Evolutionary conservation across 2,329 filamentous ascomycete species (phyloP).

Genomic region (Bipolaris bicolor): DNA sequence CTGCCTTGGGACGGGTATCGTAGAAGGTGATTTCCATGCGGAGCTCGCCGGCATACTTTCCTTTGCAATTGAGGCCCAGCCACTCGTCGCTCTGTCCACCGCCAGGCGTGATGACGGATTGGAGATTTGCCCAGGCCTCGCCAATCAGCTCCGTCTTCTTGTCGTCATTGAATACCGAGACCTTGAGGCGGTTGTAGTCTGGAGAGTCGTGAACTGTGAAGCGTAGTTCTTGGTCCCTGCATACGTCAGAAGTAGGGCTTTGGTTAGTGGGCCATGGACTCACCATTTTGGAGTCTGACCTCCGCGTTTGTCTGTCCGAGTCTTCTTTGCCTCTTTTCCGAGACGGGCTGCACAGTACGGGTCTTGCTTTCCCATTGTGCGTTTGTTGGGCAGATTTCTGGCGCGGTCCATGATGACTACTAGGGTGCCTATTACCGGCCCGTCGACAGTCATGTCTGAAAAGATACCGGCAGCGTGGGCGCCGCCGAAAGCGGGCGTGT

Average conservation of each 20-base stretch:
- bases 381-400: slow-evolving; percentile 95
- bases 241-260: slow-evolving; percentile 22
- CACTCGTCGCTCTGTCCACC: slow-evolving; percentile 94
- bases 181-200: slow-evolving; percentile 94
- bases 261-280: slow-evolving; percentile 35
- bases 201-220: slow-evolving; percentile 96
- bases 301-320: slow-evolving; percentile 88
- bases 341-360: slow-evolving; percentile 93
- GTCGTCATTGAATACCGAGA: slow-evolving; percentile 97
- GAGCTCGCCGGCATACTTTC: slow-evolving; percentile 95
- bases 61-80: slow-evolving; percentile 85
- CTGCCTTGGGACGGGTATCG: slow-evolving; percentile 81
- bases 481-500: slow-evolving; percentile 53
- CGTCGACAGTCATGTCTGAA: slow-evolving; percentile 91
- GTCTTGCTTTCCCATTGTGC: slow-evolving; percentile 98
- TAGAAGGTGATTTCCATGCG: slow-evolving; percentile 96
- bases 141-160: slow-evolving; percentile 97
- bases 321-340: slow-evolving; percentile 98
- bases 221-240: slow-evolving; percentile 94
- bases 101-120: slow-evolving; percentile 78
- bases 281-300: slow-evolving; percentile 97
- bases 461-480: slow-evolving; percentile 91
- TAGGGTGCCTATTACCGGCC: slow-evolving; percentile 89
- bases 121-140: slow-evolving; percentile 87
- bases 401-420: slow-evolving; percentile 91